Evolutionary conservation across 2,329 filamentous ascomycete species (phyloP).

Genomic region (Ophiostoma sp.): DNA sequence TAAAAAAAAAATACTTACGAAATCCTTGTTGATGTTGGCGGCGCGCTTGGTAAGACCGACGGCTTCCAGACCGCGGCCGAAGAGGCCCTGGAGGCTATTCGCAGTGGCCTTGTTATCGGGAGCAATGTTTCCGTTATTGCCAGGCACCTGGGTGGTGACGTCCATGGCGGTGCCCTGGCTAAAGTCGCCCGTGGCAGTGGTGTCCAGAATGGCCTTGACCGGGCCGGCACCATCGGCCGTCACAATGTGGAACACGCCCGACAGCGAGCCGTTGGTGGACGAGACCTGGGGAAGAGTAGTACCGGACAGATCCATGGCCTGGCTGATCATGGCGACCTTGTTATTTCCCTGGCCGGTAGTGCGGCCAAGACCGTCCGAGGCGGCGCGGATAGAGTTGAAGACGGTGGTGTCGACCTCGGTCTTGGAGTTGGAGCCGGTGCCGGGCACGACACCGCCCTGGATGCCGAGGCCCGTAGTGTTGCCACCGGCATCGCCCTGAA

Average conservation of each 20-base stretch:
- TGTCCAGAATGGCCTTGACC: constrained; percentile 37
- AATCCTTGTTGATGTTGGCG: constrained; percentile 6
- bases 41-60: neutral
- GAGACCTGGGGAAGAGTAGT: constrained; percentile 39
- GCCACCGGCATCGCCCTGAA: constrained; percentile 37
- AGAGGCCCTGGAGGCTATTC: neutral
- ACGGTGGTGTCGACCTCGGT: constrained; percentile 45
- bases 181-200: constrained; percentile 37
- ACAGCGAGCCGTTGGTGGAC: constrained; percentile 33
- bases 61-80: neutral
- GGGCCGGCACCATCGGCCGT: constrained; percentile 41
- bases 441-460: constrained; percentile 39
- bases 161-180: constrained; percentile 31
- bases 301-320: constrained; percentile 37
- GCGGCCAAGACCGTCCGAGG: constrained; percentile 37
- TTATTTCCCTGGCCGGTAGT: constrained; percentile 38
- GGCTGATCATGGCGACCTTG: constrained; percentile 33
- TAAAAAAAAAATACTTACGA: neutral
- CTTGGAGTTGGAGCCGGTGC: constrained; percentile 37
- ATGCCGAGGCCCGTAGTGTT: constrained; percentile 43
- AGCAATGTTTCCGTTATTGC: constrained; percentile 35
- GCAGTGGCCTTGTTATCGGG: constrained; percentile 19
- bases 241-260: constrained; percentile 38
- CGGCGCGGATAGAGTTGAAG: constrained; percentile 36
- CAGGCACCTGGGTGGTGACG: constrained; percentile 37